Percentiles rank a stretch among this genome's conserved stretches.
Conservation (phyloP, 1,284 basidiomycete species). For the Melampsora larici-populina region DNA sequence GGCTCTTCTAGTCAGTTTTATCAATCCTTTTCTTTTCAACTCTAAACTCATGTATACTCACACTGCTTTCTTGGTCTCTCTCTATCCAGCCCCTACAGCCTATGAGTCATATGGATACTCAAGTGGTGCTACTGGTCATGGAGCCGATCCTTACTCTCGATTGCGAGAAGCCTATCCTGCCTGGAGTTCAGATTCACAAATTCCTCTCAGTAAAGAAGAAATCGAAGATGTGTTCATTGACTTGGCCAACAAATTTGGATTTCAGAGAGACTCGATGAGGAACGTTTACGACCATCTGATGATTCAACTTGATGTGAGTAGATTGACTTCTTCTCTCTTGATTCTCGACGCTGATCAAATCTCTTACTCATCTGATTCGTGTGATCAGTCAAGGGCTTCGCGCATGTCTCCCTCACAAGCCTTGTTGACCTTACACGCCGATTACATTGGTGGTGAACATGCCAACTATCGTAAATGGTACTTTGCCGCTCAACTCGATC, state of each 20-base stretch:
- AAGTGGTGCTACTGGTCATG: constrained; percentile 4
- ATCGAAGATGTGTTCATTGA: constrained; percentile 99
- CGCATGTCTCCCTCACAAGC: constrained; percentile 97
- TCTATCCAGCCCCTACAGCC: constrained; percentile 32
- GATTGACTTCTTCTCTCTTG: constrained; percentile 42
- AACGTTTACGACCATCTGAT: constrained; percentile 92
- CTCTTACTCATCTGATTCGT: neutral
- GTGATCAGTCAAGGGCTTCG: constrained; percentile 69
- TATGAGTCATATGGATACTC: constrained; percentile 36
- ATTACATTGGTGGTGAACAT: constrained; percentile 88
- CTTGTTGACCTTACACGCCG: constrained; percentile 88
- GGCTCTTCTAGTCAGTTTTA: constrained; percentile 37
- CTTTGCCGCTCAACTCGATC: constrained; percentile 96
- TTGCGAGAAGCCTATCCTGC: constrained; percentile 78
- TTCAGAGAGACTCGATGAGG: constrained; percentile 74
- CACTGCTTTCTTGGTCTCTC: neutral
- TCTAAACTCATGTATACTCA: neutral
- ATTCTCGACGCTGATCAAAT: neutral
- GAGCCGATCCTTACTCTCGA: constrained; percentile 38
- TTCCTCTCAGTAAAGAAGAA: constrained; percentile 95
- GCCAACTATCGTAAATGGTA: constrained; percentile 68
- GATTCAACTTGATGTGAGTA: constrained; percentile 78
- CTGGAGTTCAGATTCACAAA: constrained; percentile 85
- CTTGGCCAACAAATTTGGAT: constrained; percentile 97
- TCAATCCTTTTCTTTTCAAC: neutral